phyloP scores from a whole-genome alignment of 768 basidiomycete genomes.

The Phaeotremella skinneri region DNA sequence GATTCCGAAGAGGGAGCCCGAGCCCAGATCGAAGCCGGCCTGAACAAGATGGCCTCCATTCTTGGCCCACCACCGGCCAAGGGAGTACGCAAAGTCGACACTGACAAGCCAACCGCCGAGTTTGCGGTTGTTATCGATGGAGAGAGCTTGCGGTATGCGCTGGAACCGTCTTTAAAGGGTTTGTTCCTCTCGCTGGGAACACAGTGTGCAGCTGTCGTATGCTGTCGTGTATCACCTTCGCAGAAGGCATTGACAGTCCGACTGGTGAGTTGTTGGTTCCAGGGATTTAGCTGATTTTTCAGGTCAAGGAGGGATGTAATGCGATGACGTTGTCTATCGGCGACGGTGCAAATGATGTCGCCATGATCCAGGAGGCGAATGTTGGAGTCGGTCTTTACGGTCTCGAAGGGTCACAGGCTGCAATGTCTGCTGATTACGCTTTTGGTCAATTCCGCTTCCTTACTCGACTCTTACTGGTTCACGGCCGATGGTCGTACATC shows the following conservation, averaged over 20 bases:
- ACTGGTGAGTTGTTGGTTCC: slow-evolving; percentile 59
- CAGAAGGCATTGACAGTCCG: slow-evolving; percentile 98
- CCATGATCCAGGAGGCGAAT: slow-evolving; percentile 99
- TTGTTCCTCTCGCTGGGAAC: slow-evolving; percentile 89
- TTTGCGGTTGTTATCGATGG: slow-evolving; percentile 98
- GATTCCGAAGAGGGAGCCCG: slow-evolving; percentile 71
- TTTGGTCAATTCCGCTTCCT: slow-evolving; percentile 96
- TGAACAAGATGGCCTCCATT: slow-evolving; percentile 90
- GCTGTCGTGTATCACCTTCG: slow-evolving; percentile 94
- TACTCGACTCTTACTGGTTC: slow-evolving; percentile 84
- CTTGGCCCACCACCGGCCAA: slow-evolving; percentile 65
- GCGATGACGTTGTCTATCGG: slow-evolving; percentile 97
- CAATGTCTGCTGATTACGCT: slow-evolving; percentile 98
- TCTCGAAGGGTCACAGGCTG: slow-evolving; percentile 93
- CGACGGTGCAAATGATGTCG: slow-evolving; percentile 93
- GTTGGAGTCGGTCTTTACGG: slow-evolving; percentile 92
- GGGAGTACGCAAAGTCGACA: slow-evolving; percentile 1
- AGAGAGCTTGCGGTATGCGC: slow-evolving; percentile 79
- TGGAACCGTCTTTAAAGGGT: slow-evolving; percentile 71
- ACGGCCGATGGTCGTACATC: slow-evolving; percentile 96
- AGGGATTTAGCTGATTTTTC: slow-evolving; percentile 16
- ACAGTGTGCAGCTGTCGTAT: slow-evolving; percentile 96
- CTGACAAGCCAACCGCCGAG: slow-evolving; percentile 56
- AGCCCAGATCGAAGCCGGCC: slow-evolving; percentile 80
- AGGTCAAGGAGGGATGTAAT: slow-evolving; percentile 93